Percentiles rank a stretch among this genome's conserved stretches.
phyloP scores from a whole-genome alignment of 805 yeast species.

The Candida sphagnicola region DNA sequence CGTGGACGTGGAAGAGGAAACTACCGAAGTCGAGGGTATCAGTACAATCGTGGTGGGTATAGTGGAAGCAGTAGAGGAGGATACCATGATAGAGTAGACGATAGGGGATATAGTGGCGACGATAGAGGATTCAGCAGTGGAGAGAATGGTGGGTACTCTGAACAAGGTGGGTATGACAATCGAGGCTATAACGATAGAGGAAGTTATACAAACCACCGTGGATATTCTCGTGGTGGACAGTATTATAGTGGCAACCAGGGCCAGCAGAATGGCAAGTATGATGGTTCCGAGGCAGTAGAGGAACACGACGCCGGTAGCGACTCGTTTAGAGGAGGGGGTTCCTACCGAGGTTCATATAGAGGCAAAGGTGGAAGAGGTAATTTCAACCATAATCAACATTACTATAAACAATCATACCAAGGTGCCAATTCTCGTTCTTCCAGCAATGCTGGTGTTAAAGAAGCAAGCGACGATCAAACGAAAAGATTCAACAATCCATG shows the following conservation, averaged over 20 bases:
- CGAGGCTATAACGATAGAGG: not conserved
- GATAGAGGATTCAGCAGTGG: not conserved
- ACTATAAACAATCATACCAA: not conserved
- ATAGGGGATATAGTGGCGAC: not conserved
- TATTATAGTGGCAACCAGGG: not conserved
- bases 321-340: conserved; percentile 10
- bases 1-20: conserved; percentile 1
- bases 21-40: conserved; percentile 5
- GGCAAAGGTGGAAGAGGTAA: conserved; percentile 9
- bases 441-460: not conserved
- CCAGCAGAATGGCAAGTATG: not conserved
- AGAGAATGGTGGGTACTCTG: not conserved
- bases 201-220: not conserved
- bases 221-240: not conserved
- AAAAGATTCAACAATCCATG: conserved; percentile 24
- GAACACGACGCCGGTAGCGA: conserved; percentile 8
- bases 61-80: conserved; percentile 6
- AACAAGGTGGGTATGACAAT: not conserved
- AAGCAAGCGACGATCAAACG: conserved; percentile 5
- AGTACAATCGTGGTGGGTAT: conserved; percentile 8
- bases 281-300: not conserved
- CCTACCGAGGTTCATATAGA: conserved; percentile 15
- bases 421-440: not conserved
- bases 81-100: not conserved
- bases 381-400: not conserved